Conservation (phyloP, 2,329 filamentous ascomycete species). For the Trichoderma asperellum region DNA sequence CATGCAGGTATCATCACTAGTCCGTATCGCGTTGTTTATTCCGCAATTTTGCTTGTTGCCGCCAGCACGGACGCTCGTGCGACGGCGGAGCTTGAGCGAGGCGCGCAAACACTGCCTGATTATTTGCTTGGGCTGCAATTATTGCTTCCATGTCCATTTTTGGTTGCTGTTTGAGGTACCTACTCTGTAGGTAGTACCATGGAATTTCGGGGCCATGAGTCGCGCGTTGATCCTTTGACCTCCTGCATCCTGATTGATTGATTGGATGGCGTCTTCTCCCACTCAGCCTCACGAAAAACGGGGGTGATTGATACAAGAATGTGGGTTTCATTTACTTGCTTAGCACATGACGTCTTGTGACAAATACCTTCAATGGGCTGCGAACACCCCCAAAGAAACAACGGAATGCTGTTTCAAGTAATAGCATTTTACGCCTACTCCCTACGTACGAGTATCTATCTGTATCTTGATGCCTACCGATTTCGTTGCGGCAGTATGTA, state of each 20-base stretch:
- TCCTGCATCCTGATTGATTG: not conserved
- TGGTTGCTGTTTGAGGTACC: not conserved
- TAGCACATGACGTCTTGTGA: not conserved
- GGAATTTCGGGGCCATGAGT: not conserved
- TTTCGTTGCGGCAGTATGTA: not conserved
- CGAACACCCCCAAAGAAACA: not conserved
- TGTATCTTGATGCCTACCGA: not conserved
- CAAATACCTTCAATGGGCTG: not conserved
- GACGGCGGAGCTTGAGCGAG: not conserved
- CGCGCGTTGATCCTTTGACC: not conserved
- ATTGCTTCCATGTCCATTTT: too few relatives aligned
- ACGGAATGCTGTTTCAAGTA: not conserved
- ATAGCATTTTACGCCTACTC: not conserved
- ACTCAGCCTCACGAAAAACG: not conserved
- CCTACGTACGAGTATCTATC: not conserved
- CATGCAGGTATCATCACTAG: conserved; percentile 11
- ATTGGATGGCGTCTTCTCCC: not conserved
- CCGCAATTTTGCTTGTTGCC: not conserved
- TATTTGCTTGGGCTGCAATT: too few relatives aligned
- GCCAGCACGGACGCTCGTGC: not conserved
- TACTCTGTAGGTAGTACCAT: too few relatives aligned
- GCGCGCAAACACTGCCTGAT: not conserved
- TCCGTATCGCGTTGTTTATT: not conserved
- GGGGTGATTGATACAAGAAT: not conserved
- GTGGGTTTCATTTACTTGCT: not conserved